Evolutionary conservation across 371 early-diverging fungal species (phyloP).

Genomic region (Mucor racemosus): DNA sequence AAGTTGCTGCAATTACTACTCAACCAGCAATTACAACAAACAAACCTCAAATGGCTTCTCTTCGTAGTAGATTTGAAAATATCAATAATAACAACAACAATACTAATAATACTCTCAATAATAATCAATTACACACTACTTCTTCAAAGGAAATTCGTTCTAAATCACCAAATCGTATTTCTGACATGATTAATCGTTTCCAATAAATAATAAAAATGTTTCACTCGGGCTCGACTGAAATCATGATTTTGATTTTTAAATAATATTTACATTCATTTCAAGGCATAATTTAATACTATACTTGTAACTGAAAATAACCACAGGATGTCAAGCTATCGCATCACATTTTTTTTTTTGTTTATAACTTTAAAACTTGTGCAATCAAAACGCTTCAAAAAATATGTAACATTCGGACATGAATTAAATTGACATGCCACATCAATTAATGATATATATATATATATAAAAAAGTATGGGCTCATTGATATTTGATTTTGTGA

Average conservation of each 20-base stretch:
- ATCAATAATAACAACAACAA: slow-evolving; percentile 10
- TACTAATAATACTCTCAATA: slow-evolving; percentile 14
- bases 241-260: too few species aligned
- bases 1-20: slow-evolving; percentile 35
- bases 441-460: neutral
- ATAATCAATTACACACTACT: slow-evolving; percentile 20
- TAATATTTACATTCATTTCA: too few species aligned
- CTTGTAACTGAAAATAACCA: neutral
- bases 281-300: too few species aligned
- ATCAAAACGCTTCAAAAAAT: neutral
- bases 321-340: neutral
- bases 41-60: slow-evolving; percentile 39
- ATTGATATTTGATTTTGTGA: neutral
- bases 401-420: slow-evolving; percentile 1
- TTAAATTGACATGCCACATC: slow-evolving; percentile 2
- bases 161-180: slow-evolving; percentile 44
- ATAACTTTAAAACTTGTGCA: slow-evolving; percentile 1
- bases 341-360: neutral
- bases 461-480: neutral
- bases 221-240: too few species aligned
- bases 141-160: slow-evolving; percentile 35
- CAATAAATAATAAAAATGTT: slow-evolving; percentile 6
- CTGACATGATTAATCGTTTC: slow-evolving; percentile 50
- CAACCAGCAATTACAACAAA: slow-evolving; percentile 12
- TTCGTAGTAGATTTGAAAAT: slow-evolving; percentile 42